Base-by-base conservation (phyloP, 2,329 filamentous ascomycete species). In the Hymenotorrendiella dingleyae region DNA sequence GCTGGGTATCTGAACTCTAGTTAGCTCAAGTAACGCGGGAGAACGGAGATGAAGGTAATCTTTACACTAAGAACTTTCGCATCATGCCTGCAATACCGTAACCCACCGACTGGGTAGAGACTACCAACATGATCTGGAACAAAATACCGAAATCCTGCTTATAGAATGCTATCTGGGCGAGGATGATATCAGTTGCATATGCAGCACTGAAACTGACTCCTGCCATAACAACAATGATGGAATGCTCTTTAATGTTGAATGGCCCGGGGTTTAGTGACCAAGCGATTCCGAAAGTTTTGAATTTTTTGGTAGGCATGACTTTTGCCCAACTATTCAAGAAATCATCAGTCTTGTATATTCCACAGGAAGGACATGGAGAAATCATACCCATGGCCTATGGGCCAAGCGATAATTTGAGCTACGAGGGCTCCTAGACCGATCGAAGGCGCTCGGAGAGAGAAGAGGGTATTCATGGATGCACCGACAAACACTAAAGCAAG, bases 151-250 rank as follows among this genome's bases (percentile, higher is more conserved):
- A 43, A 80, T 82, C 60, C 86, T 84, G 2, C 79, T 84, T 6
- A 78, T 88, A 88, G 54, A 86, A 87, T 12, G 82, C 72, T 14
- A 78, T 65, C 62, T 86, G 82, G 0, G 82, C 83, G 4, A 86
- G 67, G 34, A 89, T 74, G 36, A 86, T 81, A 51, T 87, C 83
- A 2, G 83, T 87, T 2, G 82, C 82, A 54, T 88, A 88, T 23
- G 47, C 48, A 28, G 50, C 46, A 23, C 40, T 45, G 19, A 49
- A 70, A 70, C 73, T 56, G 7, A 43, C 42, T 14, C 42, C 35
- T 16, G 54, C 54, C 55, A 83, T 83, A 51, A 83, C 76, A 14
- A 80, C 76, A 43, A 85, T 82, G 47, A 85, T 73, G 30, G 77
- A 65, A 57, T 84, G 81, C 56, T 85, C 81, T 60, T 85, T 85